A percentile compares a stretch with the other conserved stretches of the same genome.
Conservation (phyloP, 106 monocot genomes). For the Dioscorea dumetorum region DNA sequence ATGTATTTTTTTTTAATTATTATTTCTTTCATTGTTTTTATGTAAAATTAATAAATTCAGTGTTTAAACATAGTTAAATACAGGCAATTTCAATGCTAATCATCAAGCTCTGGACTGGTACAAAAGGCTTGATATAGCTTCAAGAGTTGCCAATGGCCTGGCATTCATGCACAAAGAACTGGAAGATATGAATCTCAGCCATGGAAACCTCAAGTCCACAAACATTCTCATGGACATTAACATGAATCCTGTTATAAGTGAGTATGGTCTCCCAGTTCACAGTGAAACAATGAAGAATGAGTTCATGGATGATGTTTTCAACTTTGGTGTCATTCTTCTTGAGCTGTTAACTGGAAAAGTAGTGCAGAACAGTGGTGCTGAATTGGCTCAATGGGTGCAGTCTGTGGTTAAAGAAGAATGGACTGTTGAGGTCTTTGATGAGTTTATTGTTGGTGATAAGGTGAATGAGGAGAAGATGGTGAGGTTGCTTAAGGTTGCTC, state of each 20-base stretch:
- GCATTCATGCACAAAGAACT: conserved; percentile 44
- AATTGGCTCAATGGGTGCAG: conserved; percentile 39
- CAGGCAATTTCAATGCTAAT: conserved; percentile 5
- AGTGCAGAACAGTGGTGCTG: conserved; percentile 18
- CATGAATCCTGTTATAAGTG: conserved; percentile 47
- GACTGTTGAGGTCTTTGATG: conserved; percentile 45
- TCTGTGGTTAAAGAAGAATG: conserved; percentile 45
- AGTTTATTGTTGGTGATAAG: conserved; percentile 4
- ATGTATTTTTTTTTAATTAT: no score
- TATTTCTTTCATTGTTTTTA: no score
- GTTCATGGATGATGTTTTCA: conserved; percentile 12
- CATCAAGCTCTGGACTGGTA: conserved; percentile 18
- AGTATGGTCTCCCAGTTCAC: conserved; percentile 30
- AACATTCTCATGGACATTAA: conserved; percentile 28
- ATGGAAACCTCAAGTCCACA: conserved; percentile 54
- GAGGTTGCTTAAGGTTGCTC: conserved; percentile 27
- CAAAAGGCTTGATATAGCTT: conserved; percentile 21
- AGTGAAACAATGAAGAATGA: neutral
- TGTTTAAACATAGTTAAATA: neutral
- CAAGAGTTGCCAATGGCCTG: conserved; percentile 26
- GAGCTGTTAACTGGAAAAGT: conserved; percentile 44
- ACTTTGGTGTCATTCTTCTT: conserved; percentile 37
- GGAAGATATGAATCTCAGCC: conserved; percentile 8
- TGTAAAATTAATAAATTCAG: no score
- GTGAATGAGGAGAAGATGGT: conserved; percentile 30